Conservation (phyloP, 169 alveolate species). For the Cyclospora cayetanensis region DNA sequence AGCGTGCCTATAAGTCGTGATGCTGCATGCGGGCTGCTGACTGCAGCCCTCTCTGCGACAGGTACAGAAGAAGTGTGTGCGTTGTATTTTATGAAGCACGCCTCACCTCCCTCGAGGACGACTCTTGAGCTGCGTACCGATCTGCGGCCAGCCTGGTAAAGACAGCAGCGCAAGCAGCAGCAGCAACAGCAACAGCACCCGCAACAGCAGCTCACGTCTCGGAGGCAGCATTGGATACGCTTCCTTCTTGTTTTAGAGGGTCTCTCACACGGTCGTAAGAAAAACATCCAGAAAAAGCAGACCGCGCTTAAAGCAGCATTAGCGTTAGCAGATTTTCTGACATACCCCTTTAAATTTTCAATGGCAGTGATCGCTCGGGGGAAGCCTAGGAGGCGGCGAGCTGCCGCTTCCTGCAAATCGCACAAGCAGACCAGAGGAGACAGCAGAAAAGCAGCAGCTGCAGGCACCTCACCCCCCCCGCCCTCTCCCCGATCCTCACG, state of each 20-base stretch:
- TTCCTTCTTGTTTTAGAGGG: background rate
- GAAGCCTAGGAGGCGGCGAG: constrained; percentile 32
- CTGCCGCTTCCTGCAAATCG: constrained; percentile 29
- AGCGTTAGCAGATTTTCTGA: background rate
- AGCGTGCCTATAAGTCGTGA: no score
- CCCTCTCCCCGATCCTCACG: background rate
- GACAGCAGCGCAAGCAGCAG: background rate
- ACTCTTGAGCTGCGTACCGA: constrained; percentile 18
- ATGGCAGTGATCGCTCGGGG: constrained; percentile 32
- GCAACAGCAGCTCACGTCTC: background rate
- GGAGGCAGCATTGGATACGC: background rate
- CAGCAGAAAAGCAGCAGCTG: background rate
- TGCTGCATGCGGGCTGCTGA: no score
- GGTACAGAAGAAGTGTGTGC: no score
- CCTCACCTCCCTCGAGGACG: constrained; percentile 1
- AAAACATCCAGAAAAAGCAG: background rate
- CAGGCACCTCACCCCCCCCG: background rate
- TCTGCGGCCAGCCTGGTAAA: background rate
- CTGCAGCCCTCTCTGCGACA: no score
- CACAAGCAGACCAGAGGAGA: background rate
- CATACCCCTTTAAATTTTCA: background rate
- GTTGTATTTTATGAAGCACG: no score
- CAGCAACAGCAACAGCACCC: background rate
- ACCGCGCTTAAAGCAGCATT: background rate
- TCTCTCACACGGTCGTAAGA: no score